A percentile compares a stretch with the other conserved stretches of the same genome.
These are phyloP conservation scores for Ceratobasidium sp. DNA, from an alignment of 1,284 basidiomycete species.

Conservation along the genomic window DNA sequence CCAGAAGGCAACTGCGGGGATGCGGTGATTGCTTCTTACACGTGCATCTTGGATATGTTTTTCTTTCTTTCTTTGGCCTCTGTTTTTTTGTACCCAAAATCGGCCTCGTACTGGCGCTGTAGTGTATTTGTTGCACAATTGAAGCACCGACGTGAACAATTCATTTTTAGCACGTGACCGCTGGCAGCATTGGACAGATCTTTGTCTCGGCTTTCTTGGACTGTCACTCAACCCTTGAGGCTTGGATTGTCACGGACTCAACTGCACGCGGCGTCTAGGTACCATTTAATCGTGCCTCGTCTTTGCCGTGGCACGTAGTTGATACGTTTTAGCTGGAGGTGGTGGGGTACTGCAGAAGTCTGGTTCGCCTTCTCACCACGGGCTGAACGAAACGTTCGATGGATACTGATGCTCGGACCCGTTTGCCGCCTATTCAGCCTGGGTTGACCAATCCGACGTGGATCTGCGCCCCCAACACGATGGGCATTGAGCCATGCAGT, in stretches of 20 bases:
- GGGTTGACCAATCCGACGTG: conserved; percentile 1
- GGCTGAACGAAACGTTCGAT: not conserved
- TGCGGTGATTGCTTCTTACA: conserved; percentile 62
- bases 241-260: not conserved
- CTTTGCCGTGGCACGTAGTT: not conserved
- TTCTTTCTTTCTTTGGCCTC: conserved; percentile 12
- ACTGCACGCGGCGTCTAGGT: not conserved
- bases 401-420: not conserved
- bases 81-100: conserved; percentile 36
- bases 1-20: conserved; percentile 92
- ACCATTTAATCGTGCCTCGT: not conserved
- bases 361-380: not conserved
- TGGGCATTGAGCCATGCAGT: not conserved
- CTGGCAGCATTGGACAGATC: not conserved
- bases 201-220: not conserved
- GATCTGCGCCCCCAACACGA: not conserved
- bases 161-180: not conserved
- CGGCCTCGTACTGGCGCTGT: conserved; percentile 35
- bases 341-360: not conserved
- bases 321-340: not conserved
- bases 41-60: conserved; percentile 12
- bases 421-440: not conserved
- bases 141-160: conserved; percentile 31
- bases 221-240: not conserved
- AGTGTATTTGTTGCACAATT: conserved; percentile 38